Evolutionary conservation across 2,329 filamentous ascomycete genomes (phyloP).

Genomic region (Fusarium concolor): DNA sequence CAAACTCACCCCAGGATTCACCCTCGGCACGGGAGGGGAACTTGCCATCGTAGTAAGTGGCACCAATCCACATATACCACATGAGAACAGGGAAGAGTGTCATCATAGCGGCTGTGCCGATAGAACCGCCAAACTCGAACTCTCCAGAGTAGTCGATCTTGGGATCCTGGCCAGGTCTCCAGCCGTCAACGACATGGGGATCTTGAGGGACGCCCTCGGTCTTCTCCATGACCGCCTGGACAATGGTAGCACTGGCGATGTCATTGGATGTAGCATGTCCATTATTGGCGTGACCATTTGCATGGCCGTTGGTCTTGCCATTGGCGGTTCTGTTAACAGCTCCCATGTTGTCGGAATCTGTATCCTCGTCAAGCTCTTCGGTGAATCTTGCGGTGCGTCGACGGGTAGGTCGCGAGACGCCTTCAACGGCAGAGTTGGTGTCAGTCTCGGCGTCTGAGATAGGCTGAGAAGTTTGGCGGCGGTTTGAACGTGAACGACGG

Average conservation of each 20-base stretch:
- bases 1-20: constrained; percentile 78
- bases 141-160: constrained; percentile 72
- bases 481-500: constrained; percentile 59
- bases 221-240: constrained; percentile 32
- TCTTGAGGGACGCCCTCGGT: constrained; percentile 35
- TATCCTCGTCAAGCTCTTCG: constrained; percentile 63
- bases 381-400: constrained; percentile 63
- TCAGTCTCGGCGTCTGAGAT: constrained; percentile 63
- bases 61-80: constrained; percentile 99
- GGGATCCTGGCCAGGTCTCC: constrained; percentile 69
- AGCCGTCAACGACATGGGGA: constrained; percentile 61
- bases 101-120: constrained; percentile 88
- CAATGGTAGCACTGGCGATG: constrained; percentile 18
- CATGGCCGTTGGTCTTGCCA: constrained; percentile 44
- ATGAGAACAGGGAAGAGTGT: constrained; percentile 91
- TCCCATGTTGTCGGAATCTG: constrained; percentile 43
- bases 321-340: constrained; percentile 44
- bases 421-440: constrained; percentile 59
- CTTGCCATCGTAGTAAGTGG: constrained; percentile 89
- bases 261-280: constrained; percentile 36
- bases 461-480: constrained; percentile 63
- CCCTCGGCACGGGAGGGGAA: constrained; percentile 75
- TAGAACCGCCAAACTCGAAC: constrained; percentile 88
- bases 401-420: constrained; percentile 53
- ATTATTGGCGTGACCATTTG: constrained; percentile 40